Evolutionary conservation across 169 alveolate species (phyloP), one percentile per base, ranked within the genome.

Genomic region (Cryptosporidium parvum): DNA sequence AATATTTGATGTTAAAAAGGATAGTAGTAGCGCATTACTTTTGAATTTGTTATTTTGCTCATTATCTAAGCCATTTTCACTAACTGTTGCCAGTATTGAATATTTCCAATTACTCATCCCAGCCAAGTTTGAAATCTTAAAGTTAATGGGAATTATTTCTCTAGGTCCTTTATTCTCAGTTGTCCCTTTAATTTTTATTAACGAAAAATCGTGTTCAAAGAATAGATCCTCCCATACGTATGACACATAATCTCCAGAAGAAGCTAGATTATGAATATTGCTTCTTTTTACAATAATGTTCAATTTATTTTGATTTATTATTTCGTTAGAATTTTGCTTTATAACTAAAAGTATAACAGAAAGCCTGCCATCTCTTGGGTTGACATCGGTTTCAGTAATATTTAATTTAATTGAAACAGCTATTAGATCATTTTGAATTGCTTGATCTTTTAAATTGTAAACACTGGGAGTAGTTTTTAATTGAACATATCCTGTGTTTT

Each of bases 1-100:
- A n/a, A 80, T 56, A 10, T 80, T 61, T 1, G 89, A 42, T 5
- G 89, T 61, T 80, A 62, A 80, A 80, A 45, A 80, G 21, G 89
- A 45, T 31, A 80, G 37, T 18, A 80, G 16, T 42, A 51, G 21
- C 65, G 89, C 3, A 1, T 80, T 44, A 31, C 75, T 62, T 0
- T 51, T 45, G 23, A 65, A 35, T 10, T 65, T 37, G 2, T 42
- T 48, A 35, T 59, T n/a, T 75, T 37, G 33, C 1, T 33, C 71
- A 16, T 35, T 18, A 16, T 26, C 23, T 5, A 10, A 29, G 29
- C 3, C 33, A 10, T 5, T 29, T 7, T 75, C 44, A 12, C 5
- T 51, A 26, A 35, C 31, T 5, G 68, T 73, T 14, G 86, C 75
- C 12, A 80, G n/a, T 23, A 80, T 62, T 44, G 89, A 80, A 45